Evolutionary conservation across 1,139 yeast genomes (phyloP).

Genomic region (Yamadazyma oceani): DNA sequence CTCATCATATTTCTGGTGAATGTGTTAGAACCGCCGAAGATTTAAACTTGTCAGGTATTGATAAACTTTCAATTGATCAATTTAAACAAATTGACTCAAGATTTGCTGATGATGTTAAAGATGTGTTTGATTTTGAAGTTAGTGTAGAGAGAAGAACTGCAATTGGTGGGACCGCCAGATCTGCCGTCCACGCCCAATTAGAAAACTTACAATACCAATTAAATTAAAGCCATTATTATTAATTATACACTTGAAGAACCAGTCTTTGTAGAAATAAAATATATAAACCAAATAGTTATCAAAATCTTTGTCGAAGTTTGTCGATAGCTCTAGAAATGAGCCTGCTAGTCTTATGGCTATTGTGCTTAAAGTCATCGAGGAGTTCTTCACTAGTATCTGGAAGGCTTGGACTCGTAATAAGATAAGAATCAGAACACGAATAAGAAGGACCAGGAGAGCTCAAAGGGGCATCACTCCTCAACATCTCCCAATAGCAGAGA

Average conservation of each 20-base stretch:
- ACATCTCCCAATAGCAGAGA: no score
- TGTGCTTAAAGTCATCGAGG: not conserved
- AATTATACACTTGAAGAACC: slow-evolving; percentile 1
- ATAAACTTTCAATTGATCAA: slow-evolving; percentile 74
- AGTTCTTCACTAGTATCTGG: not conserved
- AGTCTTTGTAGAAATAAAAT: slow-evolving; percentile 1
- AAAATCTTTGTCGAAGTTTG: not conserved
- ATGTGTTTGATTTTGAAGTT: slow-evolving; percentile 84
- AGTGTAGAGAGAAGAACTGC: slow-evolving; percentile 97
- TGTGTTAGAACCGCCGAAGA: slow-evolving; percentile 92
- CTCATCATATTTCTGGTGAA: slow-evolving; percentile 97
- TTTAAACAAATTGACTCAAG: slow-evolving; percentile 76
- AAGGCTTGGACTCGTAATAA: no score
- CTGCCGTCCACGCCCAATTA: slow-evolving; percentile 82
- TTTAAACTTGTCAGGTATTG: slow-evolving; percentile 71
- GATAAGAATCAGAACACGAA: no score
- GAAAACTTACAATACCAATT: slow-evolving; percentile 28
- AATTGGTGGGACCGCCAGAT: slow-evolving; percentile 93
- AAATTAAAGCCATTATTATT: slow-evolving; percentile 1
- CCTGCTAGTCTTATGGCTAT: not conserved
- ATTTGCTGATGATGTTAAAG: slow-evolving; percentile 76
- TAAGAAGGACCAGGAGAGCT: no score
- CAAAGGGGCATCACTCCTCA: no score
- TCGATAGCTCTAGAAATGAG: not conserved
- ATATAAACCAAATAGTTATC: not conserved